Evolutionary conservation across 768 basidiomycete genomes (phyloP).

Genomic region (Rhizopogon salebrosus): DNA sequence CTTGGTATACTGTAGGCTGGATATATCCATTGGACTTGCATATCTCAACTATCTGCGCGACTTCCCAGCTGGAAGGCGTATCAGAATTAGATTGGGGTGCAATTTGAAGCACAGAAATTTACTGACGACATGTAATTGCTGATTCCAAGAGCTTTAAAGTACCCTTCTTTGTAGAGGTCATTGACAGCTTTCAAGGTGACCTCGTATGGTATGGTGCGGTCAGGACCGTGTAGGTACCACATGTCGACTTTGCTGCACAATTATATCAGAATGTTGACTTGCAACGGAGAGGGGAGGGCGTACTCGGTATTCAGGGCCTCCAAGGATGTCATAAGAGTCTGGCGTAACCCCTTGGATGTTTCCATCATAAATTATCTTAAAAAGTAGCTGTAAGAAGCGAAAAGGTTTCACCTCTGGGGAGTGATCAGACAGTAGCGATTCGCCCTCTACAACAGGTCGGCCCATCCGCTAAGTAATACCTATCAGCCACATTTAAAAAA

Average conservation of each 20-base stretch:
- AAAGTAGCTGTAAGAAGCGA: too few species aligned
- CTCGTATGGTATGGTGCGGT: constrained; percentile 18
- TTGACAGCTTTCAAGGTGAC: constrained; percentile 18
- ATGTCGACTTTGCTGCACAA: constrained; percentile 4
- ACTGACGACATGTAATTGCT: constrained; percentile 17
- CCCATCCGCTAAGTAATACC: not conserved
- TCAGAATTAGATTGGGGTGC: not conserved
- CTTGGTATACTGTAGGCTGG: constrained; percentile 24
- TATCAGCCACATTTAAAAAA: not conserved
- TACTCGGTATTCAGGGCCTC: constrained; percentile 46
- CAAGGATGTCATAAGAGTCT: constrained; percentile 29
- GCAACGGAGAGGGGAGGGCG: constrained; percentile 6
- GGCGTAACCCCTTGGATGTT: constrained; percentile 26
- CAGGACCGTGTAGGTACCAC: constrained; percentile 17
- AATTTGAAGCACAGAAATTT: too few species aligned
- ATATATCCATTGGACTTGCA: constrained; percentile 19
- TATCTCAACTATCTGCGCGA: constrained; percentile 24
- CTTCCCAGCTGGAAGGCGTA: constrained; percentile 26
- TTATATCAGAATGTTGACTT: not conserved
- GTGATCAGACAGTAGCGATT: constrained; percentile 14
- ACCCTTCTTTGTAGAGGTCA: constrained; percentile 20
- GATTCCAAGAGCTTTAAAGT: constrained; percentile 18
- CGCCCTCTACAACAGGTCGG: not conserved
- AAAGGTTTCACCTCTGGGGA: constrained; percentile 16
- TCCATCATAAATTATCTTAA: not conserved